Base-by-base conservation (phyloP, 2,329 filamentous ascomycete species). In the Didymella pomorum region DNA sequence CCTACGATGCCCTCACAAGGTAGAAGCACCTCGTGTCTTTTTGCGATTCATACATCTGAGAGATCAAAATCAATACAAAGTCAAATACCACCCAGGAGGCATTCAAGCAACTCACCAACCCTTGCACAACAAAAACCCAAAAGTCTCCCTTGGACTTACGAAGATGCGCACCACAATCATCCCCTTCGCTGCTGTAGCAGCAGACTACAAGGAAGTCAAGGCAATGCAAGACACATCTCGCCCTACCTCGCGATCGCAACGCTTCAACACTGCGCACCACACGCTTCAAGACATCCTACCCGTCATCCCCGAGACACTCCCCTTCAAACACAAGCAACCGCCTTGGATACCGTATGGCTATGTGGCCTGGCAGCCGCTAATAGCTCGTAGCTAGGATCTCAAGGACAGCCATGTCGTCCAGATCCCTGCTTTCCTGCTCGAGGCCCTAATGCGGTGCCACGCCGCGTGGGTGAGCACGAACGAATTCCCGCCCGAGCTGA, bases 261-360 rank as follows among this genome's bases (percentile, higher is more conserved):
- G 54, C 39, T 68, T 67, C 57, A 62, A 46, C 42, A 63, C 61
- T 12, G 57, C 57, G 4, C 59, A 49, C 33, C 63, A 67, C 47
- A 20, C 2, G 1, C 41, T 43, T 12, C 29, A 21, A 1, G 60
- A 67, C 1, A 66, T 67, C 20, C 4, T 39, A 2, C 16, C 47
- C 28, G 5, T 7, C 11, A 46, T 65, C 14, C 57, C 63, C 16
- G 48, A 60, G 11, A 50, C 56, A 4, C 1, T 20, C 0, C 7
- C 6, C 11, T 66, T 66, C 59, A 57, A n/a, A 6, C 67, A 69
- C 45, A 20, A 41, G 14, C 9, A 28, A 5, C 67, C 63, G 2
- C 60, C 63, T 9, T 70, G 64, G 63, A 54, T 48, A 2, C 74
- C 80, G 0, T 79, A 77, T 53, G 71, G 66, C n/a, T 82, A 79